Conservation (phyloP, 148 eudicot species). For the Vaccinium vitisidaea region DNA sequence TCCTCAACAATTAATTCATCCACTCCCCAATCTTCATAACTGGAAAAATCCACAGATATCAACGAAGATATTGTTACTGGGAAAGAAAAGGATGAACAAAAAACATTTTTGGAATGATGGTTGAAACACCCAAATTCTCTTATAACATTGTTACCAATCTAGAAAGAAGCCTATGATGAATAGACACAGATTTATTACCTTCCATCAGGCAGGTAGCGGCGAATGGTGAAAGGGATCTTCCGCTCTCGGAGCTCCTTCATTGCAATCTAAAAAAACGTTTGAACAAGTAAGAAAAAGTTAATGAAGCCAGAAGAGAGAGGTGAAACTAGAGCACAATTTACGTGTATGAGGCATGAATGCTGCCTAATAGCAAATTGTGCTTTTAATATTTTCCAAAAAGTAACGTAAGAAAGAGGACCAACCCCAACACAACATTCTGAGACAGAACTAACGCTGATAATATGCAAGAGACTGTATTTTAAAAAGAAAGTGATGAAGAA, state of each 20-base stretch:
- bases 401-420: neutral
- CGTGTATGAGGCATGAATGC: neutral
- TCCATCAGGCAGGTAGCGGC: conserved; percentile 97
- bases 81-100: neutral
- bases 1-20: conserved; percentile 96
- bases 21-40: conserved; percentile 99
- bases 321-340: neutral
- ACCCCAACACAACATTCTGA: neutral
- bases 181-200: conserved; percentile 39
- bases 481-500: neutral
- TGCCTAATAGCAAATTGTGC: neutral
- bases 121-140: neutral
- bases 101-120: neutral
- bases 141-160: neutral
- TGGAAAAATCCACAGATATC: conserved; percentile 22
- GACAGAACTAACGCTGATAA: neutral
- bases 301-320: neutral
- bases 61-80: neutral
- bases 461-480: neutral
- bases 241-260: conserved; percentile 94
- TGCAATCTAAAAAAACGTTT: conserved; percentile 60
- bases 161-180: neutral
- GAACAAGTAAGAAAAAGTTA: neutral
- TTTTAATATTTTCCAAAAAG: neutral
- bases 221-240: conserved; percentile 96